Evolutionary conservation across 306 rosid genomes (phyloP), one percentile per base, ranked within the genome.

Genomic region (Lathyrus sativus): DNA sequence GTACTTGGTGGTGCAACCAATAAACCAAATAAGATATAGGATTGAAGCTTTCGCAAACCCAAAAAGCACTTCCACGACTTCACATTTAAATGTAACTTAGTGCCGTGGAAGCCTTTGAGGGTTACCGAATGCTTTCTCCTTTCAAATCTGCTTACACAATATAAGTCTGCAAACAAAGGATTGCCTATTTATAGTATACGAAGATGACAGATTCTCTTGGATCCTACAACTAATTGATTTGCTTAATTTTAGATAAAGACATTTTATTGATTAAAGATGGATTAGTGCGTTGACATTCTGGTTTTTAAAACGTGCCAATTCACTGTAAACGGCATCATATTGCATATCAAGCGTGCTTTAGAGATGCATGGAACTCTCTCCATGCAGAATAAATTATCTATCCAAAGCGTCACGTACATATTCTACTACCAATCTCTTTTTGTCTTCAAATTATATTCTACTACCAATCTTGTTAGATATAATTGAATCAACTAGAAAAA

Each of bases 261-360:
- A 69, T 64, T 62, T 62, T 62, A 69, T 62, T 26, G 39, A 17
- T 67, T 59, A 49, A 11, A 3, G 48, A 24, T 42, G 13, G 7
- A 2, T 26, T 58, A 59, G 74, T 74, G 62, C 63, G 66, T 76
- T 76, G 80, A 76, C 76, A 70, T 76, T 76, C 72, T 70, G 9
- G n/a, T 12, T 17, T 39, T 3, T 7, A 65, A 13, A 57, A 57
- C 63, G 62, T 38, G 43, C 4, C 2, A 2, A 28, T 55, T 1
- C n/a, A n/a, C n/a, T 26, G 3, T 26, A 37, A 60, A 60, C 14
- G 17, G 65, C 26, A 60, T 35, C 45, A 17, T 35, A 9, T 35
- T 9, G 41, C 22, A 31, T 33, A 33, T 29, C n/a, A 0, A 11
- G 6, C 5, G 8, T 7, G 18, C 18, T 57, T 14, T 59, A 43